Conservation (phyloP, 179 eudicot genomes). For the Beta corolliflora region DNA sequence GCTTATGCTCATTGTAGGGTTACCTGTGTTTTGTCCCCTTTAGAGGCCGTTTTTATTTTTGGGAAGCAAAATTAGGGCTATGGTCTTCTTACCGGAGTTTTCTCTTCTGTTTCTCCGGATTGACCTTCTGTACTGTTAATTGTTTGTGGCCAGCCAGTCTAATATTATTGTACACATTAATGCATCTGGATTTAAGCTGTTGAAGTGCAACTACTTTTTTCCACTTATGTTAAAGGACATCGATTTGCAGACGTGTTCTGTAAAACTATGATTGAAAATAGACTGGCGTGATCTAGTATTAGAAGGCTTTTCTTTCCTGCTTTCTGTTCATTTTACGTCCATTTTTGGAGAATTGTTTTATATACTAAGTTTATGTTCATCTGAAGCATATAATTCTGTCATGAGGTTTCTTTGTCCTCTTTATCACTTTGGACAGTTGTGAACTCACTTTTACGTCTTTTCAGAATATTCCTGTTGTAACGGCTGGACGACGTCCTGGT, state of each 20-base stretch:
- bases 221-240: neutral
- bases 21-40: neutral
- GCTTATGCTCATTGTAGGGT: constrained; percentile 4
- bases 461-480: constrained; percentile 85
- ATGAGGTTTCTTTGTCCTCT: neutral
- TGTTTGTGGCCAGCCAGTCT: neutral
- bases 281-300: neutral
- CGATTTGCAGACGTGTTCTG: neutral
- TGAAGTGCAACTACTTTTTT: neutral
- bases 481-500: constrained; percentile 84
- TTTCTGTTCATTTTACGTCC: neutral
- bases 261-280: neutral
- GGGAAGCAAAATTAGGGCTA: neutral
- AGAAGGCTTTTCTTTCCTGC: neutral
- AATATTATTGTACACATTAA: neutral
- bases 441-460: constrained; percentile 4
- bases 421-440: neutral
- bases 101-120: neutral
- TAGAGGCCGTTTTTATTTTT: neutral
- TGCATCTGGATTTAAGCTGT: neutral
- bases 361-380: neutral
- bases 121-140: neutral
- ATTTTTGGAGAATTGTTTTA: neutral
- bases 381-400: neutral
- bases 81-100: neutral